Base-by-base conservation (phyloP, 805 yeast species). In the Myxozyma neotropica region DNA sequence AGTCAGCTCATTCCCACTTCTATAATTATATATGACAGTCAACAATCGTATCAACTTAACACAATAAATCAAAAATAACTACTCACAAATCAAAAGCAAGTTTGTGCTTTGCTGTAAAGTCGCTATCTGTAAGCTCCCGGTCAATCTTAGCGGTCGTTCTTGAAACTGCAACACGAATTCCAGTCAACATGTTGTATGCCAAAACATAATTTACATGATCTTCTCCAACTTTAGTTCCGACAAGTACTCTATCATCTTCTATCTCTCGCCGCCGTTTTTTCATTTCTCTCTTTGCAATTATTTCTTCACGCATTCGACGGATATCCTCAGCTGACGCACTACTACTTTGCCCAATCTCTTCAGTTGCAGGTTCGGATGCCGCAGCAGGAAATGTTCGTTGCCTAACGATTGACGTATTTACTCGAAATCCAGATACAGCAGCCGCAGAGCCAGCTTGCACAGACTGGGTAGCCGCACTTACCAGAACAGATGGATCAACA, bases 121-220 rank as follows among this genome's bases (percentile, higher is more conserved):
- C 97, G 15, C 77, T 80, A 51, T 84, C 86, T 1, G 80, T 80
- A 43, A 94, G 75, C 19, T 87, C 86, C 55, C 87, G 82, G 82
- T 89, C 88, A 10, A 87, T 80, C 38, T 96, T 95, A 0, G 97
- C 89, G 36, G 75, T 75, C 68, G 96, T 87, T 58, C 97, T 78
- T 2, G 96, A 89, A 0, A 94, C 98, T 0, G 97, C 92, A 7
- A 91, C 96, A 58, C 99, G 81, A 48, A 94, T 94, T 1, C 99
- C 99, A 0, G 98, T 92, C 58, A 95, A 80, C 97, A 94, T 93
- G 73, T 93, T 91, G 73, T 94, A 95, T 0, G 97, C 99, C 79
- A 93, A 85, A 27, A 91, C 89, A 69, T 87, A 94, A 72, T 92
- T 94, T 52, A 84, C 90, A 71, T 94, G 98, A 44, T 97, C 97